Evolutionary conservation across 495 filamentous ascomycete species (phyloP), one percentile per base, ranked within the genome.

Genomic region (Elasticomyces elasticus): DNA sequence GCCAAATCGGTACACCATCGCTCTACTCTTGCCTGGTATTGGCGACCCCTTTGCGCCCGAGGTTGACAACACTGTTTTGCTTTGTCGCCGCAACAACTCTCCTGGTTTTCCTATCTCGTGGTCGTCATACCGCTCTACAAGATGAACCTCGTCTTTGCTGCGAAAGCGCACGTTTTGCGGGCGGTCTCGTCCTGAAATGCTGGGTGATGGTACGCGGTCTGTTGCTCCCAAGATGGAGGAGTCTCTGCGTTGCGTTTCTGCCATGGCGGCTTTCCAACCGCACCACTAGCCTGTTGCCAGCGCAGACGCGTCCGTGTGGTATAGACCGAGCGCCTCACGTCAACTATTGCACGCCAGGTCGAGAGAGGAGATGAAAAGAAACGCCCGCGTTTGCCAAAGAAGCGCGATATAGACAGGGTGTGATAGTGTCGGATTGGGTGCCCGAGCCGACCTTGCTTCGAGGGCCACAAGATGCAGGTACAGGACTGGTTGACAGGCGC

Each of bases 81-180:
- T 20, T 6, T 3, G 12, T 19, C 17, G 35, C 19, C 12, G 35
- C 19, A n/a, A 6, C 9, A 5, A 10, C 43, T 25, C 12, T 59
- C 61, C 37, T 40, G 27, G 13, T 47, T 46, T 10, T 38, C 46
- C 13, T 60, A 46, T 27, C 22, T 41, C 27, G 11, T 40, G 30
- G 17, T 61, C 49, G 15, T 62, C 54, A 19, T 58, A 41, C 17
- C 55, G 35, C 11, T 62, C 48, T 30, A 68, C 24, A 5, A 56
- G 52, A 27, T 56, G 58, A 6, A 66, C 31, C 26, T 64, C 53
- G 42, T 59, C 42, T 42, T 55, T 25, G 44, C 64, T 66, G 23
- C 58, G 57, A 37, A 68, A 68, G 19, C 66, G 62, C 12, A 66
- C 66, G 35, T 50, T 60, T 46, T 55, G 53, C 20, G 53, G 53